Evolutionary conservation across 2,329 filamentous ascomycete genomes (phyloP), one percentile per base, ranked within the genome.

Genomic region (Colletotrichum phormii): DNA sequence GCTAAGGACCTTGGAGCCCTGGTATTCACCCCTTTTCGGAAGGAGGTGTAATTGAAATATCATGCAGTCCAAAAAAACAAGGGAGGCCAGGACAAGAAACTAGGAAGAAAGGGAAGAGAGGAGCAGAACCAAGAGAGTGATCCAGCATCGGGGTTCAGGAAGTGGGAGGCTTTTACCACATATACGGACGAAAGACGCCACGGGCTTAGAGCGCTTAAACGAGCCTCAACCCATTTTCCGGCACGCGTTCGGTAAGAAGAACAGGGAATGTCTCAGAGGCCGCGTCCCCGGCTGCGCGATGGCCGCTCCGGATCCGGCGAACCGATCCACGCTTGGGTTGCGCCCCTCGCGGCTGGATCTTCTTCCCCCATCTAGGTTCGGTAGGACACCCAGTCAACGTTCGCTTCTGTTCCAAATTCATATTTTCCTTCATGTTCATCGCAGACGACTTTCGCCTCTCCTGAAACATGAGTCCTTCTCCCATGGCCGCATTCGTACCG

Each of bases 251-350:
- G 53, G 64, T 58, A n/a, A 24, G n/a, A 29, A 29, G 4, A 29
- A 29, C 2, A 29, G 26, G 5, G 31, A 55, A 55, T 51, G 64
- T 66, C 64, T 66, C 64, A 57, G 24, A 58, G 9, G 55, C 55
- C 55, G 55, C 55, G 29, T 58, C 55, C 55, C 64, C 46, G 18
- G 51, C 51, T 24, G 22, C 26, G 22, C 26, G 24, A 29, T 24
- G 33, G 51, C 35, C 49, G 31, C 35, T 26, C 63, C 63, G 63
- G 64, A 66, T 67, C 65, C 65, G 65, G 65, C 65, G 58, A 60
- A 26, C 7, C 12, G 24, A 18, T 49, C 42, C 18, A n/a, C 53
- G 22, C 53, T 49, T 49, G 18, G 18, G 18, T 18, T 22, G 8
- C 42, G 42, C 42, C 42, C 18, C 42, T n/a, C 8, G 42, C n/a